Base-by-base conservation (phyloP, 805 yeast genomes). In the Tetrapisispora namnaoensis region DNA sequence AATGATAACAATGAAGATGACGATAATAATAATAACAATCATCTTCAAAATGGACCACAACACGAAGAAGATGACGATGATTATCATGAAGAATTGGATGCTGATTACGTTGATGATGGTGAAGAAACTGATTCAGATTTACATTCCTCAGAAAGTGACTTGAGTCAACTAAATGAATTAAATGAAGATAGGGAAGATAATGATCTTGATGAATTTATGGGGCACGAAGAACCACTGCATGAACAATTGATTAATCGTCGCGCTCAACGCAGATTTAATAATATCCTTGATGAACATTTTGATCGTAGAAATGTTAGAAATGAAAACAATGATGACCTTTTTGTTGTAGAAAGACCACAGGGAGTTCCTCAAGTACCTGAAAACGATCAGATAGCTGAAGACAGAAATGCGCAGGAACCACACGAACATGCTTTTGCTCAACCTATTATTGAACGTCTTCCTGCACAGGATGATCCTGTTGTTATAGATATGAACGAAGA, bases 251-350 rank as follows among this genome's bases (percentile, higher is more conserved):
- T 46, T 11, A 56, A 58, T 30, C 58, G 51, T 18, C 50, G 55
- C 34, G 65, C 65, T 22, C 64, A 54, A 37, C 51, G 51, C 34
- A 53, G 54, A 32, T 55, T 63, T 36, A 65, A 62, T 42, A 49
- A 53, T 18, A 24, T 57, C 22, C 21, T 63, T 16, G 58, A 54
- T 47, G 49, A 37, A n/a, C 49, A 45, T 13, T 4, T 48, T 10
- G 35, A 53, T 44, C 37, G 21, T 21, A 42, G 36, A 39, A 39
- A 21, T 44, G 38, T 36, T 4, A n/a, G 21, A 8, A 37, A n/a
- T 28, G 45, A 36, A 6, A 30, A 45, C 11, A n/a, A 30, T n/a
- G 30, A 45, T 21, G 38, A n/a, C 4, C 49, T 43, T 7, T 40
- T 40, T 40, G 43, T 40, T 4, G 45, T 46, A 11, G 39, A 44